Conservation (phyloP, 768 basidiomycete species). For the Butyriboletus loyo region DNA sequence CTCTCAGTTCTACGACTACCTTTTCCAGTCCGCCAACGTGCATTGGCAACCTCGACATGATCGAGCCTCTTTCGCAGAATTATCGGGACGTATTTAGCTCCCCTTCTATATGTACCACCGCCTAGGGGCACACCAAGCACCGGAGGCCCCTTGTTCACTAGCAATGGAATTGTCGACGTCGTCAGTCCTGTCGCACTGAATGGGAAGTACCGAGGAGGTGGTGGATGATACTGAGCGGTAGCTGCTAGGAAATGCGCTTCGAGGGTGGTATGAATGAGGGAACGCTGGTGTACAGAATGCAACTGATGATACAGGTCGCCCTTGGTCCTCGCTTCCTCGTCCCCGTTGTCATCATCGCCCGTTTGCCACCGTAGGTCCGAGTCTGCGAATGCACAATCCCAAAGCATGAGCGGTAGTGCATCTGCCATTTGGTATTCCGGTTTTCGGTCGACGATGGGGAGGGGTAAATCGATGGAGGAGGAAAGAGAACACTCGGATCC, state of each 20-base stretch:
- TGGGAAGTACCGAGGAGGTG: constrained; percentile 39
- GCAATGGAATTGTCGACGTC: constrained; percentile 14
- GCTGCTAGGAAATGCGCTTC: constrained; percentile 64
- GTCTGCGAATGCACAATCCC: constrained; percentile 78
- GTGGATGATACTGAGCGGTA: constrained; percentile 48
- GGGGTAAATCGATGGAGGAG: constrained; percentile 22
- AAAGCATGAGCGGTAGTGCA: constrained; percentile 84
- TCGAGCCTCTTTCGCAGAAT: constrained; percentile 66
- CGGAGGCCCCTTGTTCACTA: constrained; percentile 16
- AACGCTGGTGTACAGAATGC: constrained; percentile 52
- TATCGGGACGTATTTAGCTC: constrained; percentile 63
- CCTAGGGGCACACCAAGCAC: constrained; percentile 62
- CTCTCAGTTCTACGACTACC: constrained; percentile 46
- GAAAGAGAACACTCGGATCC: constrained; percentile 12
- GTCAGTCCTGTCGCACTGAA: constrained; percentile 27
- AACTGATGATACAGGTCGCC: constrained; percentile 50
- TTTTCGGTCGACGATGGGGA: constrained; percentile 61
- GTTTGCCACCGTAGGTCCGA: constrained; percentile 72
- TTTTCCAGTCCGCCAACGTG: constrained; percentile 72
- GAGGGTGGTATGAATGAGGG: constrained; percentile 61
- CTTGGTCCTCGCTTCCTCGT: constrained; percentile 25
- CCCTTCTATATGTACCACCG: constrained; percentile 62
- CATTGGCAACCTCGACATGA: constrained; percentile 69
- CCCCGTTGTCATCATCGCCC: constrained; percentile 35
- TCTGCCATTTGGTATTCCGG: constrained; percentile 95